Evolutionary conservation across 129 eudicot species (phyloP).

Genomic region (Pseudognaphalium luteoalbum): DNA sequence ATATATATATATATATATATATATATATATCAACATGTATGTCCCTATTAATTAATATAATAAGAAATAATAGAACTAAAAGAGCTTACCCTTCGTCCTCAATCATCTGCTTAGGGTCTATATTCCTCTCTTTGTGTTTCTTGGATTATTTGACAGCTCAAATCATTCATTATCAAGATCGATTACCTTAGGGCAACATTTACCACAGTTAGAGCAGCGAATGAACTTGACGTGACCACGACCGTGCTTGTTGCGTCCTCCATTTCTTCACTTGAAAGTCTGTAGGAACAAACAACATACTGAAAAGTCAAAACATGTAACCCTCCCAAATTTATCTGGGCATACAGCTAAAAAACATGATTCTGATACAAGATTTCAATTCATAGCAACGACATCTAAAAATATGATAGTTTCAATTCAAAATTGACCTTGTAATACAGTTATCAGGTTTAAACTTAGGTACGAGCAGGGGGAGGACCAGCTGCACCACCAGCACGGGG

Average conservation of each 20-base stretch:
- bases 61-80: no score
- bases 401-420: conserved; percentile 9
- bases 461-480: conserved; percentile 40
- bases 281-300: conserved; percentile 23
- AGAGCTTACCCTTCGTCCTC: no score
- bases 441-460: conserved; percentile 5
- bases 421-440: conserved; percentile 12
- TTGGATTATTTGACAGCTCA: background rate
- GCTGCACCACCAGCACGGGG: conserved; percentile 57
- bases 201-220: conserved; percentile 88
- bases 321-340: background rate
- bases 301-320: background rate
- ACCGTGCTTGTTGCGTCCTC: conserved; percentile 90
- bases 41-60: no score
- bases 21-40: no score
- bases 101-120: no score
- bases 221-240: conserved; percentile 78
- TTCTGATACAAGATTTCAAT: conserved; percentile 6
- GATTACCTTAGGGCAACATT: conserved; percentile 80
- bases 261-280: conserved; percentile 89
- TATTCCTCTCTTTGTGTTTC: no score
- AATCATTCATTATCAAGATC: background rate
- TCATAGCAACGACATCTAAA: background rate
- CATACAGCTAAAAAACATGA: background rate
- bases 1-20: no score